Evolutionary conservation across 208 protist species (phyloP).

Genomic region (Leishmania aethiopica): DNA sequence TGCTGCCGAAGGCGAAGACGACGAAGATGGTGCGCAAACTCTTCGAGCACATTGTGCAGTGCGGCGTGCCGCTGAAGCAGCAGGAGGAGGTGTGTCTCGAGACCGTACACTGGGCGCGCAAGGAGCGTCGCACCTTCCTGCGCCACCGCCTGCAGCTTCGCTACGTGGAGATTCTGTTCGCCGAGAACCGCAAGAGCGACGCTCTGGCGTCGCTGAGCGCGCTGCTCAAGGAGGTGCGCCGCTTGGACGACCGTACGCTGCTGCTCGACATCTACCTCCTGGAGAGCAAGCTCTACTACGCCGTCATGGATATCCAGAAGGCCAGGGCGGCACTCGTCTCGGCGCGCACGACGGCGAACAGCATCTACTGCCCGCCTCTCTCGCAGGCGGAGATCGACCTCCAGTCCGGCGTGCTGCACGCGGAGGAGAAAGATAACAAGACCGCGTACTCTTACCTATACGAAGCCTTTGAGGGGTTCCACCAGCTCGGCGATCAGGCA

Average conservation of each 20-base stretch:
- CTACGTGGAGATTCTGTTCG: slow-evolving; percentile 93
- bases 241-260: slow-evolving; percentile 98
- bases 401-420: slow-evolving; percentile 96
- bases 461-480: slow-evolving; percentile 98
- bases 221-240: slow-evolving; percentile 95
- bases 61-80: slow-evolving; percentile 75
- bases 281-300: slow-evolving; percentile 96
- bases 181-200: slow-evolving; percentile 79
- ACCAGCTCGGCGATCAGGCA: slow-evolving; percentile 86
- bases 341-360: slow-evolving; percentile 97
- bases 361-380: slow-evolving; percentile 98
- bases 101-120: slow-evolving; percentile 95
- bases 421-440: slow-evolving; percentile 98
- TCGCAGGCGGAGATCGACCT: slow-evolving; percentile 98
- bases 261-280: slow-evolving; percentile 98
- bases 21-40: slow-evolving; percentile 92
- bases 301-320: slow-evolving; percentile 94
- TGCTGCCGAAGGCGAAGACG: slow-evolving; percentile 91
- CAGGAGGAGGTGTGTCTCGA: slow-evolving; percentile 94
- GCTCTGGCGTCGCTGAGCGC: slow-evolving; percentile 80
- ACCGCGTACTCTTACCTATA: slow-evolving; percentile 99
- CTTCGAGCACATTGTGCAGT: slow-evolving; percentile 80
- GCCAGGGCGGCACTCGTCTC: slow-evolving; percentile 95
- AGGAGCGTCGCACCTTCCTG: slow-evolving; percentile 97
- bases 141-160: slow-evolving; percentile 96